Evolutionary conservation across 345 rosid genomes (phyloP).

Genomic region (Conringia planisiliqua): DNA sequence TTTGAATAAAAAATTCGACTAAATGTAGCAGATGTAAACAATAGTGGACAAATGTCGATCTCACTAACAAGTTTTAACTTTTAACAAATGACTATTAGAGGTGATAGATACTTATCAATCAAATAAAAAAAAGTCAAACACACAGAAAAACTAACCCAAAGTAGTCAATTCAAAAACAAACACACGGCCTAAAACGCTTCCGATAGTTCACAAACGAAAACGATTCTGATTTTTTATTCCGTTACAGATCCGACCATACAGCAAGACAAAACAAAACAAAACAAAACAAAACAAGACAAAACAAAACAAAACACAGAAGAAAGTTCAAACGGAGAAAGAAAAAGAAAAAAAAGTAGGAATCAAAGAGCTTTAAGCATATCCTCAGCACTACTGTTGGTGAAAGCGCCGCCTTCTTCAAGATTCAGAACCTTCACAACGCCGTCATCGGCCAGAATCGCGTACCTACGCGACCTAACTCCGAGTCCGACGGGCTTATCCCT

Average conservation of each 20-base stretch:
- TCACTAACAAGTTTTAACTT: background rate
- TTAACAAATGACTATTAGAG: background rate
- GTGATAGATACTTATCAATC: background rate
- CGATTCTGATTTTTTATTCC: background rate
- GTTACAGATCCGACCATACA: background rate
- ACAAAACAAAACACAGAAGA: background rate
- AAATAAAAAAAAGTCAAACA: background rate
- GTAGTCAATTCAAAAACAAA: background rate
- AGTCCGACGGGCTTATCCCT: slow-evolving; percentile 79
- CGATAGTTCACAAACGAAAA: background rate
- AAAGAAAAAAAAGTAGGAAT: background rate
- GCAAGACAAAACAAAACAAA: background rate
- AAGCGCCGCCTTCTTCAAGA: slow-evolving; percentile 91
- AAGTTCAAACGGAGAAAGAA: background rate
- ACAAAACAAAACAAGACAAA: background rate
- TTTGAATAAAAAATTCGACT: background rate
- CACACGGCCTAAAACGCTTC: background rate
- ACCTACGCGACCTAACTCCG: slow-evolving; percentile 78
- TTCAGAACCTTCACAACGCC: slow-evolving; percentile 82
- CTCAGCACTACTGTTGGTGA: slow-evolving; percentile 82
- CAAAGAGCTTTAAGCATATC: slow-evolving; percentile 74
- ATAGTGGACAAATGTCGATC: background rate
- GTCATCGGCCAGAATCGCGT: slow-evolving; percentile 75
- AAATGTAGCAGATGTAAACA: background rate
- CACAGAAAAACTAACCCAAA: background rate